Percentiles rank a stretch among this genome's conserved stretches.
These are phyloP conservation scores for Ormosia semicastrata DNA, from an alignment of 306 rosid genomes.

Conservation along the genomic window DNA sequence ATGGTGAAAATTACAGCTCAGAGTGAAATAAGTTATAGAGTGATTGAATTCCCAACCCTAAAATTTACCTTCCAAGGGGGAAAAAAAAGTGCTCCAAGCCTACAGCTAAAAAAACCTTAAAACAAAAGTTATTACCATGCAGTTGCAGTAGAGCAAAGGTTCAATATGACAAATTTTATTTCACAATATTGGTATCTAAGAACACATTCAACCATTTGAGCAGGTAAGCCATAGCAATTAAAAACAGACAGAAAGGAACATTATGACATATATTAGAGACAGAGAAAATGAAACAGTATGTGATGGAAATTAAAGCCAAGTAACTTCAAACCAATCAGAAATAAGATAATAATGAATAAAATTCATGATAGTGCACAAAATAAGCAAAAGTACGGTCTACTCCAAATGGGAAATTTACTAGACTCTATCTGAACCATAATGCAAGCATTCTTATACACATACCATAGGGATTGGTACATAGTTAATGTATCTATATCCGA, in stretches of 20 bases:
- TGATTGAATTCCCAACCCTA: slow-evolving; percentile 14
- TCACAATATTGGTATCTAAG: not conserved
- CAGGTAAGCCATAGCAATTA: not conserved
- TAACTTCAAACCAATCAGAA: not conserved
- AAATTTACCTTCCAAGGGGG: not conserved
- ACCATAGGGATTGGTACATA: not conserved
- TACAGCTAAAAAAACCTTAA: slow-evolving; percentile 6
- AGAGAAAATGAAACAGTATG: not conserved
- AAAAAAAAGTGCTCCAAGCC: not conserved
- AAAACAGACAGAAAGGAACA: not conserved
- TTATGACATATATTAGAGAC: not conserved
- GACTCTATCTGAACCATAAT: not conserved
- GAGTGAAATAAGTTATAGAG: not conserved
- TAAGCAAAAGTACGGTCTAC: not conserved
- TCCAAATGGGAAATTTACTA: slow-evolving; percentile 12
- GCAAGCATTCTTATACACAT: not conserved
- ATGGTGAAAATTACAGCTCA: slow-evolving; percentile 24
- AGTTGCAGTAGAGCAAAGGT: not conserved
- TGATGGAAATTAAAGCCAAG: not conserved
- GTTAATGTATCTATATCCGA: not conserved
- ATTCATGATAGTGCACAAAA: not conserved
- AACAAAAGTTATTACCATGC: not conserved
- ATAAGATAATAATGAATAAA: not conserved
- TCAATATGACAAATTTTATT: not conserved
- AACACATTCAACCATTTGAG: not conserved